Conservation (phyloP, 106 monocot species). For the Phalaenopsis equestris region DNA sequence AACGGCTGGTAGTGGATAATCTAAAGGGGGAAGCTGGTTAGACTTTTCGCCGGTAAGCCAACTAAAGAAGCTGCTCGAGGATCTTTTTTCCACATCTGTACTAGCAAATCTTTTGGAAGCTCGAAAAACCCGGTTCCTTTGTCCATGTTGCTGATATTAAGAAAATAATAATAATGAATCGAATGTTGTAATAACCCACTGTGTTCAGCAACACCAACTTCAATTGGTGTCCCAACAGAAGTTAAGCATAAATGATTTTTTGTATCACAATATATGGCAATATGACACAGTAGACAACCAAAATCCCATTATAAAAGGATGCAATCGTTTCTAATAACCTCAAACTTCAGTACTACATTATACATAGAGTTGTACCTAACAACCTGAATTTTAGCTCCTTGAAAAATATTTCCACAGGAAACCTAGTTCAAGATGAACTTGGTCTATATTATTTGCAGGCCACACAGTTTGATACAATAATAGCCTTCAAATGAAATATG, state of each 20-base stretch:
- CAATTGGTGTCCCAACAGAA: not conserved
- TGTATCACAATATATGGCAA: not conserved
- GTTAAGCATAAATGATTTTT: not conserved
- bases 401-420: not conserved
- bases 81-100: slow-evolving; percentile 51
- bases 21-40: slow-evolving; percentile 40
- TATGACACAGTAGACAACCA: not conserved
- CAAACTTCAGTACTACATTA: not conserved
- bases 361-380: not conserved
- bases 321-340: not conserved
- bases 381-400: not conserved
- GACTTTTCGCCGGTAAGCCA: slow-evolving; percentile 58
- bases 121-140: not conserved
- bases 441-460: not conserved
- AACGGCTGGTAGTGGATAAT: slow-evolving; percentile 64
- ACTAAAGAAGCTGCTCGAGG: slow-evolving; percentile 65
- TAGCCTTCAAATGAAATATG: too few species aligned
- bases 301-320: not conserved
- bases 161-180: not conserved
- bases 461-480: not conserved
- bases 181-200: not conserved
- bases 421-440: not conserved
- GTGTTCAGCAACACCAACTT: not conserved
- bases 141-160: not conserved
- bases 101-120: slow-evolving; percentile 43